Evolutionary conservation across 1,284 basidiomycete genomes (phyloP), one percentile per base, ranked within the genome.

Genomic region (Xerocomus nothofagi): DNA sequence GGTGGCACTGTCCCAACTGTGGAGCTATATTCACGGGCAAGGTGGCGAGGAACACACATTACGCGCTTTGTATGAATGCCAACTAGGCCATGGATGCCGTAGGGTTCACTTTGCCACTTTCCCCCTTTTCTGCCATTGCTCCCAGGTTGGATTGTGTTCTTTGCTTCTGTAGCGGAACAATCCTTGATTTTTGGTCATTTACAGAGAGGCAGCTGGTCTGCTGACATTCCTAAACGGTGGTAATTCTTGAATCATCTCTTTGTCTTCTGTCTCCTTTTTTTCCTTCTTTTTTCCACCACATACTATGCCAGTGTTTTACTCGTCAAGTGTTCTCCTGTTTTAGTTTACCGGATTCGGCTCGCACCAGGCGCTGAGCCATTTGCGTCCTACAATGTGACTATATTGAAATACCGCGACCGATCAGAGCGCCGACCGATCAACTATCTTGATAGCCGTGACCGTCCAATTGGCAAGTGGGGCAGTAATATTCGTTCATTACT

Each of bases 1-100:
- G 17, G 44, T 65, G 64, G 63, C n/a, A 46, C 23, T 65, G 63
- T 44, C 53, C 54, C 9, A 52, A 38, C 20, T 65, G 63, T 11
- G 63, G 63, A n/a, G 10, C 43, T 10, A 36, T 30, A 9, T 65
- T 67, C 50, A 6, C 20, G 2, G 27, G 44, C 7, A 50, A 55
- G 49, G 8, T 20, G n/a, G 36, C 20, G 32, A 67, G 63, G 44
- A 51, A 68, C 12, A 12, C 31, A 14, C 63, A 65, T 36, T 30
- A 54, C 27, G 27, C 29, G 6, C 45, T 29, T 38, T 65, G 63
- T 27, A 10, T 5, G 27, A 23, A 7, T n/a, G 4, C 39, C 31
- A 40, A 41, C 14, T 47, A 47, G 54, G 37, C 44, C 23, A 49
- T 39, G 34, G 39, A 31, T 38, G 15, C 6, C 29, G 36, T 29